Conservation (phyloP, 306 rosid genomes). For the Psophocarpus tetragonolobus region DNA sequence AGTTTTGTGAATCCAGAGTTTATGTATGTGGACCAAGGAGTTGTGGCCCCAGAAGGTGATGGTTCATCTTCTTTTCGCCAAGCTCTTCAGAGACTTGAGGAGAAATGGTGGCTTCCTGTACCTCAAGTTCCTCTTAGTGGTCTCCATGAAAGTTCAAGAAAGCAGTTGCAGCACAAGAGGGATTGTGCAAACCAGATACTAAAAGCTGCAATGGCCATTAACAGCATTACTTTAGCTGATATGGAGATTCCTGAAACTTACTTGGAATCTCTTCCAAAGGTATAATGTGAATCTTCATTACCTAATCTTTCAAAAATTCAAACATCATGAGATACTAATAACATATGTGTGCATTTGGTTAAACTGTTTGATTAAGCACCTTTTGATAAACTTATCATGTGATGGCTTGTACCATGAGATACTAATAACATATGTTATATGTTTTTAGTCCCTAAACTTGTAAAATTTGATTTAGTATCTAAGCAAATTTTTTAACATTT, state of each 20-base stretch:
- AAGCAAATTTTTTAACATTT: too few relatives aligned
- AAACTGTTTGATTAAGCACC: not conserved
- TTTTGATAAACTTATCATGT: not conserved
- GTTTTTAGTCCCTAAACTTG: too few relatives aligned
- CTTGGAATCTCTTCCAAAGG: constrained; percentile 94
- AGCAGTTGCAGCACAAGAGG: constrained; percentile 81
- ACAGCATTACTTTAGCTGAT: constrained; percentile 71
- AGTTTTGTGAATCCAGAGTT: constrained; percentile 68
- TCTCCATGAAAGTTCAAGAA: constrained; percentile 65
- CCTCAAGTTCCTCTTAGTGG: constrained; percentile 89
- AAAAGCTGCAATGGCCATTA: constrained; percentile 92
- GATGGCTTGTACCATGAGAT: not conserved
- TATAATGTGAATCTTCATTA: constrained; percentile 16
- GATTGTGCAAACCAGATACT: constrained; percentile 78
- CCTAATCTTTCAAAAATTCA: not conserved
- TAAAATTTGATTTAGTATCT: too few relatives aligned
- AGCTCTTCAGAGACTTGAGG: constrained; percentile 77
- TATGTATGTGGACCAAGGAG: constrained; percentile 88
- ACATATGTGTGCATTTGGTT: not conserved
- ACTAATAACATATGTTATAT: too few relatives aligned
- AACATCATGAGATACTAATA: not conserved
- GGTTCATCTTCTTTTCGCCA: constrained; percentile 65
- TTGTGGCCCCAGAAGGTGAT: constrained; percentile 57
- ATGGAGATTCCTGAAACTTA: constrained; percentile 73
- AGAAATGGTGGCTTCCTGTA: constrained; percentile 98